These are phyloP conservation scores for Penicillium robsamsonii DNA, from an alignment of 495 filamentous ascomycete species.

Conservation along the genomic window DNA sequence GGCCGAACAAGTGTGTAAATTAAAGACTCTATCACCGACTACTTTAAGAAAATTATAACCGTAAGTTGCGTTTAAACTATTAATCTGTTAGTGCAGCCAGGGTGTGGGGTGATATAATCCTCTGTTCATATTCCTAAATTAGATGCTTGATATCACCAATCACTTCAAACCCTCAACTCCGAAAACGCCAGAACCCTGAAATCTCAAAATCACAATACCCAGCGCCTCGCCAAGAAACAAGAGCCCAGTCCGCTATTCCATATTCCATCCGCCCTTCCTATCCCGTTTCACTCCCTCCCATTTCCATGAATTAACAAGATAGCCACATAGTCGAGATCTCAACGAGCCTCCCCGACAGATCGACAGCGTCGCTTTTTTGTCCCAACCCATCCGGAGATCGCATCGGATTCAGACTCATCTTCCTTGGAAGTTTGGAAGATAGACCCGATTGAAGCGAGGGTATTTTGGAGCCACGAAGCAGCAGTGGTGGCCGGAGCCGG, in stretches of 20 bases:
- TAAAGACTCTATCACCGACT: too few relatives aligned
- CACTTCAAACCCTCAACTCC: not conserved
- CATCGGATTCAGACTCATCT: constrained; percentile 22
- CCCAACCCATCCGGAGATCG: constrained; percentile 27
- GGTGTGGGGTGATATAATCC: not conserved
- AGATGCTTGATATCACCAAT: not conserved
- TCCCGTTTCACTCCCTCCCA: not conserved
- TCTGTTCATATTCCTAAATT: not conserved
- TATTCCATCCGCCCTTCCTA: not conserved
- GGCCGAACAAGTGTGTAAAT: too few relatives aligned
- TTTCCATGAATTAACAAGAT: not conserved
- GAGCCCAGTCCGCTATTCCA: not conserved
- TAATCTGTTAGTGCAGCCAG: too few relatives aligned
- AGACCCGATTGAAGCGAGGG: constrained; percentile 13
- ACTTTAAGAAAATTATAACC: too few relatives aligned
- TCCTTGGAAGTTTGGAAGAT: constrained; percentile 10
- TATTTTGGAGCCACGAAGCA: constrained; percentile 15
- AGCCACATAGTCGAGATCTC: not conserved
- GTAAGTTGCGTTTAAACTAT: too few relatives aligned
- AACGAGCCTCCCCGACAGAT: constrained; percentile 25
- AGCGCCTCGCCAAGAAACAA: not conserved
- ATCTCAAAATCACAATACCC: not conserved
- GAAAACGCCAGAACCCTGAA: not conserved
- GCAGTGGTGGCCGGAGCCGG: not conserved
- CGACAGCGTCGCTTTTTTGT: constrained; percentile 22